Evolutionary conservation across 2,329 filamentous ascomycete species (phyloP), one percentile per base, ranked within the genome.

Genomic region (Colletotrichum sp.): DNA sequence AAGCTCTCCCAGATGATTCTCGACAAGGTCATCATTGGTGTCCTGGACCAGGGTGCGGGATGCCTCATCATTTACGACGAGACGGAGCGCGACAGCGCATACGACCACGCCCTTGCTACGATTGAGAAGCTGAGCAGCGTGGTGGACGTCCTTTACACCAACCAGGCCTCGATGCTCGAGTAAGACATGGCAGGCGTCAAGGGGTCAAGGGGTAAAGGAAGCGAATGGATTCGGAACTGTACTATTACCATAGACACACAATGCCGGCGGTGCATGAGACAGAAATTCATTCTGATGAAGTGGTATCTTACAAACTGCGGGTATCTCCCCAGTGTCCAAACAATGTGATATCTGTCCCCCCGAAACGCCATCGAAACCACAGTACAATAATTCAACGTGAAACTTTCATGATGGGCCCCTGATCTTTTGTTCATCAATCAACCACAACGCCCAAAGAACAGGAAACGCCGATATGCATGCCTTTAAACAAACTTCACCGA

Each of bases 1-100:
- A 99, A 99, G 90, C 90, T 99, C 78, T 97, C 95, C 61, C 97
- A 99, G 90, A 99, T 99, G 97, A 99, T 99, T 82, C 91, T 99
- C 75, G 97, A 99, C 88, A 98, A 98, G 90, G 95, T 98, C 81
- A 98, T 99, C 83, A 95, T 98, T 80, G 97, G 97, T 75, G 97
- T 99, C 71, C 88, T 99, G 80, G 97, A 99, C 84, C 97, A 99
- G 87, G 97, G 97, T 66, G 95, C 96, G n/a, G 96, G 96, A 52
- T 98, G 97, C 85, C 90, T 99, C 83, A 98, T 98, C 85, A 95
- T 99, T 80, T 99, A 94, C 82, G 97, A 99, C 82, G 97, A 99
- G 91, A 95, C 95, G 16, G 94, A 97, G 84, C 92, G 96, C 78
- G 97, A 99, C 84, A 93, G 96, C 87, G 94, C 94, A 38, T 99